Percentiles rank a stretch among this genome's conserved stretches.
Evolutionary conservation across 768 basidiomycete genomes (phyloP).

Genomic region (Dentipellis fragilis): DNA sequence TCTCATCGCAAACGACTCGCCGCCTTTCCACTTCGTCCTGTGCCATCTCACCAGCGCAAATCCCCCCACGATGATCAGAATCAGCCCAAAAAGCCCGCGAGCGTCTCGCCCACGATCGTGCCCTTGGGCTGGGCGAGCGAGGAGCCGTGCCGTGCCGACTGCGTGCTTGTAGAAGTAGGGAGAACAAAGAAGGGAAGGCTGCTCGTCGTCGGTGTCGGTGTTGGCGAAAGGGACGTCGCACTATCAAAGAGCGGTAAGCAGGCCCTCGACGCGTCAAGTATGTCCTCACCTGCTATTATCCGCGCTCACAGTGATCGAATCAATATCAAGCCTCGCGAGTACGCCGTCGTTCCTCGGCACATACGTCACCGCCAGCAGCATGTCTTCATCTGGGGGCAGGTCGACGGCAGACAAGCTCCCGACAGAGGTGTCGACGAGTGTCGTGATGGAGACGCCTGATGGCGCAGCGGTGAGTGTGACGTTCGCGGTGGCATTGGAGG

Average conservation of each 20-base stretch:
- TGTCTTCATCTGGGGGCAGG: conserved; percentile 9
- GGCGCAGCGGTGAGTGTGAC: conserved; percentile 13
- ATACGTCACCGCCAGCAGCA: conserved; percentile 13
- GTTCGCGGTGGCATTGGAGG: conserved; percentile 15
- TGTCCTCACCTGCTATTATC: conserved; percentile 1
- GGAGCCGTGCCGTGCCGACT: background rate
- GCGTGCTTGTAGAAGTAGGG: conserved; percentile 3
- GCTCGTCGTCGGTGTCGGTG: conserved; percentile 8
- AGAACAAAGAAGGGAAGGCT: conserved; percentile 13
- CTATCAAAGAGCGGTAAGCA: background rate
- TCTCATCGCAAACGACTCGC: background rate
- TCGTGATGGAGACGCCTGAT: conserved; percentile 8
- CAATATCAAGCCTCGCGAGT: conserved; percentile 13
- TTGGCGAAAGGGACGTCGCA: conserved; percentile 6
- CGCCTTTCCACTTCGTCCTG: background rate
- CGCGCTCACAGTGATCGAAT: conserved; percentile 7
- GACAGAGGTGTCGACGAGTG: conserved; percentile 8
- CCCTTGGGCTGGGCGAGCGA: conserved; percentile 12
- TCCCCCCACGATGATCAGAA: conserved; percentile 5
- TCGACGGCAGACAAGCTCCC: conserved; percentile 11
- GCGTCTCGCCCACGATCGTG: conserved; percentile 13
- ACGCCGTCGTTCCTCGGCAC: conserved; percentile 1
- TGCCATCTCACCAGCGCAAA: conserved; percentile 2
- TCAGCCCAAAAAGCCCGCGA: conserved; percentile 15
- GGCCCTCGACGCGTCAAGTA: background rate